Base-by-base conservation (phyloP, 441 rosid species). In the Jatropha podagrica region DNA sequence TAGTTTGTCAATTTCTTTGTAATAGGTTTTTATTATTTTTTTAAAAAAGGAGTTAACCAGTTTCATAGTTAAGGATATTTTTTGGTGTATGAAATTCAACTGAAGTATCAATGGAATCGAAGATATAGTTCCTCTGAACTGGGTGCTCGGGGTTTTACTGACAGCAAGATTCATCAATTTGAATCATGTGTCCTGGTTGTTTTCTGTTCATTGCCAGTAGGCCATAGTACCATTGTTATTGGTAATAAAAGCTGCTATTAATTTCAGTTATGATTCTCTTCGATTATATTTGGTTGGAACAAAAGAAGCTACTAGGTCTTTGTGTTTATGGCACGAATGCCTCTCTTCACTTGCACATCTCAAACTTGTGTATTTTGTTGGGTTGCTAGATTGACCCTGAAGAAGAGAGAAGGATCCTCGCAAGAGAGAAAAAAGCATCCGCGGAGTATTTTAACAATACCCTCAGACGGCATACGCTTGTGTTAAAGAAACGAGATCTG, bases 371-470 rank as follows among this genome's bases (percentile, higher is more conserved):
- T 68, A n/a, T 63, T 54, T 64, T 49, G 42, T 65, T 74, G 51
- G 60, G 74, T 61, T 70, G 65, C 13, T 82, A 96, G 99, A 84
- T 86, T 60, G 98, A 91, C 82, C 99, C 97, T 0, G 98, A 91
- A 44, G 99, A 95, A 81, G 99, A 92, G 85, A 87, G 93, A 76
- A 91, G 74, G 82, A 81, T 95, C 72, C 71, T 91, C 72, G 97
- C 88, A 32, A 96, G 87, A 55, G 99, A 96, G 85, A 91, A 88
- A 79, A 92, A 87, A 82, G 99, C 99, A 59, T 92, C 95, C 0
- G 79, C 76, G 82, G 99, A 96, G 74, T 75, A 87, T 18, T 88
- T 81, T 46, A 87, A 74, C 78, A 92, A 62, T 58, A 96, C 99
- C 38, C 75, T 93, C 51, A 93, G 84, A 79, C 87, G 98, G 58